A percentile compares a stretch with the other conserved stretches of the same genome.
These are phyloP conservation scores for Agarophyton chilense DNA, from an alignment of 23 red algal species.

Conservation along the genomic window DNA sequence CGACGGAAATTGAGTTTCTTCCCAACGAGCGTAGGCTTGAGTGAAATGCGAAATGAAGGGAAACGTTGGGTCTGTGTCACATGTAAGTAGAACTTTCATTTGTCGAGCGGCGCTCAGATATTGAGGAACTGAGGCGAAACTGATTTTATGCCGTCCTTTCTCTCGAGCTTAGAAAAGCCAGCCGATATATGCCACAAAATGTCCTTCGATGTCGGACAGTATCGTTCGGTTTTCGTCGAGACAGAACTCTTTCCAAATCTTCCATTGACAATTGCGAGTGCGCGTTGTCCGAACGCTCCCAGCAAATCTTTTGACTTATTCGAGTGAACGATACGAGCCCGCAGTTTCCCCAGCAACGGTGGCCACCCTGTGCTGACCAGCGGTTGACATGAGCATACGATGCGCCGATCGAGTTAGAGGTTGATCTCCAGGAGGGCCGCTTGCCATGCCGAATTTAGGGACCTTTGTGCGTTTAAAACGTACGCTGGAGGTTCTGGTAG, in stretches of 20 bases:
- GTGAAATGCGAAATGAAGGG: background rate
- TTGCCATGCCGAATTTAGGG: background rate
- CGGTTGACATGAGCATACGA: background rate
- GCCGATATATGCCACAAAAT: background rate
- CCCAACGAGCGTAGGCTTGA: background rate
- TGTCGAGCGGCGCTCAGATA: conserved; percentile 7
- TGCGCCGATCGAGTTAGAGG: background rate
- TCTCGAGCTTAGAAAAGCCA: conserved; percentile 2
- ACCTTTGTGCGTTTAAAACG: background rate
- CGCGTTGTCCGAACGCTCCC: background rate
- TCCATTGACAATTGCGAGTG: background rate
- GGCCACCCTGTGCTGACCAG: background rate
- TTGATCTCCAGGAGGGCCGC: background rate
- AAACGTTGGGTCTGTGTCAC: background rate
- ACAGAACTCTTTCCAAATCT: background rate
- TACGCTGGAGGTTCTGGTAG: background rate
- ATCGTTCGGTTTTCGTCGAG: background rate
- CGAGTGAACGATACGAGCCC: background rate
- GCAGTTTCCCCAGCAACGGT: background rate
- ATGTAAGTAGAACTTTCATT: background rate
- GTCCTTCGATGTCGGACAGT: background rate
- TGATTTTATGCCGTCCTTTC: background rate
- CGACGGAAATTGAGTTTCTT: background rate
- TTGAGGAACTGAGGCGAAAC: background rate
- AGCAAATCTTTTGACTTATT: background rate